phyloP scores from a whole-genome alignment of 306 rosid species.

The Betula pendula region DNA sequence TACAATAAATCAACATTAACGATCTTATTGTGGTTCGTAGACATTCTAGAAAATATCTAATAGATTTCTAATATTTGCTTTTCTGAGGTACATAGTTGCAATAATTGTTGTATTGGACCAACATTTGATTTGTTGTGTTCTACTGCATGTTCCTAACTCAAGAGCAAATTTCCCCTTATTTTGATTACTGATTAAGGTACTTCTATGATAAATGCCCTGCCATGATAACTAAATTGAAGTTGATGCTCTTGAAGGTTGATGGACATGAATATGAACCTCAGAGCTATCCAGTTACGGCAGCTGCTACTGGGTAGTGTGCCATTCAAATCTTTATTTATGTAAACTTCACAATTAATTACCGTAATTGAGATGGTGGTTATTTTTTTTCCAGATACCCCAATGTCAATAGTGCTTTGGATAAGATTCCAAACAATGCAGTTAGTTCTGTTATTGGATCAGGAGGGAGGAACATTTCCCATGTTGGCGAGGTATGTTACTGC shows the following conservation, averaged over 20 bases:
- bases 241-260: constrained; percentile 27
- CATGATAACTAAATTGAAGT: background rate
- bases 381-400: constrained; percentile 23
- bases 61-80: background rate
- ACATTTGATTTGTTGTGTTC: background rate
- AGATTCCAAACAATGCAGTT: constrained; percentile 17
- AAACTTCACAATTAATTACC: background rate
- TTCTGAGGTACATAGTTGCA: background rate
- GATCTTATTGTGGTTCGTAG: background rate
- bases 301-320: constrained; percentile 27
- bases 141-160: background rate
- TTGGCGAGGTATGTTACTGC: constrained; percentile 29
- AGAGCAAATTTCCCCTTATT: background rate
- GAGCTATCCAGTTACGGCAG: constrained; percentile 10
- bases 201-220: background rate
- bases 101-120: background rate
- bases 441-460: constrained; percentile 25
- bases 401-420: constrained; percentile 22
- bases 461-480: constrained; percentile 22
- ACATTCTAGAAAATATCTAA: background rate
- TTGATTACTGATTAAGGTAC: background rate
- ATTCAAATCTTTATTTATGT: background rate
- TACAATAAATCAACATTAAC: background rate
- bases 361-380: background rate
- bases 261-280: constrained; percentile 27